phyloP scores from a whole-genome alignment of 805 yeast genomes.

The Candida insectalens region DNA sequence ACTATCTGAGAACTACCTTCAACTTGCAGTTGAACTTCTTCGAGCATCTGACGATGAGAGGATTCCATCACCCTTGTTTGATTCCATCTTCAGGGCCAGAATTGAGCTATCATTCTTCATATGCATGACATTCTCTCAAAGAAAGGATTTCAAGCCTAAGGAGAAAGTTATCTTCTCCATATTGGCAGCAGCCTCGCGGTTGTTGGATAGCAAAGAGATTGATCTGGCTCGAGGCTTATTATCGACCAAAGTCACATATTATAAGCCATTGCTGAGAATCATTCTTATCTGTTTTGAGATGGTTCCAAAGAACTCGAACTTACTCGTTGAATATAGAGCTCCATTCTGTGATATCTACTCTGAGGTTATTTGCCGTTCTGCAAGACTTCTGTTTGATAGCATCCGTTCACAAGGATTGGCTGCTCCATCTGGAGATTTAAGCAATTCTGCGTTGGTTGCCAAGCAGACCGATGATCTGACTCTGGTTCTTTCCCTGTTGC shows the following conservation, averaged over 20 bases:
- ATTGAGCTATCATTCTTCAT: constrained; percentile 57
- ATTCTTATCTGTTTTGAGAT: constrained; percentile 38
- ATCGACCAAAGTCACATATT: constrained; percentile 28
- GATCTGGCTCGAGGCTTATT: constrained; percentile 35
- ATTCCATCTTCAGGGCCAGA: constrained; percentile 48
- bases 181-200: constrained; percentile 31
- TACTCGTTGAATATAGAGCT: constrained; percentile 38
- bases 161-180: constrained; percentile 31
- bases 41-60: constrained; percentile 43
- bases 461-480: constrained; percentile 57
- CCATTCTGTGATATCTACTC: constrained; percentile 51
- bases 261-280: constrained; percentile 54
- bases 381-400: constrained; percentile 46
- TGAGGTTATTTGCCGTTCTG: constrained; percentile 54
- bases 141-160: constrained; percentile 18
- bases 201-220: constrained; percentile 41
- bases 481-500: constrained; percentile 53
- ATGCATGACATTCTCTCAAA: constrained; percentile 28
- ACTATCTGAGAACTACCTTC: constrained; percentile 19
- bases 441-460: constrained; percentile 26
- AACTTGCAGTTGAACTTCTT: constrained; percentile 39
- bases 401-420: constrained; percentile 46
- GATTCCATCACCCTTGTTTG: constrained; percentile 34
- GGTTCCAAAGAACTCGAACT: constrained; percentile 26
- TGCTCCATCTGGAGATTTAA: constrained; percentile 27